Conservation (phyloP, 202 grass and related monocot genomes). For the Zizania palustris region DNA sequence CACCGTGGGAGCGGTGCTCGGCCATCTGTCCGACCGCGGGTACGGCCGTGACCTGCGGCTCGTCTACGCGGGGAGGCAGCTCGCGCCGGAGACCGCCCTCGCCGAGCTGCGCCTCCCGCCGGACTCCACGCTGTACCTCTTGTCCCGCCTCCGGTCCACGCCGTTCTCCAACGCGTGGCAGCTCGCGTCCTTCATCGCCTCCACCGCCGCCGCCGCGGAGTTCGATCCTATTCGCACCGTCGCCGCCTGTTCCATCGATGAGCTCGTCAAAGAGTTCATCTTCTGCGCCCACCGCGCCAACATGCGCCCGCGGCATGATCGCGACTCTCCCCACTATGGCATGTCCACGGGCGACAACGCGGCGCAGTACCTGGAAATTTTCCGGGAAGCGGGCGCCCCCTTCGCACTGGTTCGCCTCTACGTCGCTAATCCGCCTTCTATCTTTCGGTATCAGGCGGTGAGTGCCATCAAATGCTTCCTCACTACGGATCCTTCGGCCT, state of each 20-base stretch:
- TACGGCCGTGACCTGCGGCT: constrained; percentile 62
- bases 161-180: constrained; percentile 72
- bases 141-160: constrained; percentile 76
- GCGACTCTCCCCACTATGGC: not conserved
- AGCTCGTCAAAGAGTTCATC: constrained; percentile 72
- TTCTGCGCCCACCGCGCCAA: constrained; percentile 20
- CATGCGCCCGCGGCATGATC: constrained; percentile 6
- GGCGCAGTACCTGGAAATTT: constrained; percentile 63
- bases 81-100: constrained; percentile 61
- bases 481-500: constrained; percentile 30
- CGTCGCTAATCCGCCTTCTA: constrained; percentile 41
- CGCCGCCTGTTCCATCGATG: constrained; percentile 46
- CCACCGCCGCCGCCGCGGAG: constrained; percentile 35
- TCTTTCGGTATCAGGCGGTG: constrained; percentile 44
- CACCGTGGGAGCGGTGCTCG: constrained; percentile 63
- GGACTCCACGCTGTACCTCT: constrained; percentile 73
- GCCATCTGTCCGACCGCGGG: constrained; percentile 45
- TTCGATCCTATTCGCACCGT: constrained; percentile 4
- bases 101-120: constrained; percentile 46
- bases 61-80: constrained; percentile 77
- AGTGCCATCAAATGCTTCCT: constrained; percentile 70
- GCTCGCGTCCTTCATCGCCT: constrained; percentile 71
- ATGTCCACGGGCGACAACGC: constrained; percentile 4
- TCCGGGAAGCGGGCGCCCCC: constrained; percentile 61
- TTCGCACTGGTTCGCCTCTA: constrained; percentile 87